Evolutionary conservation across 2,329 filamentous ascomycete genomes (phyloP), one percentile per base, ranked within the genome.

Genomic region (Elsinoe fawcettii): DNA sequence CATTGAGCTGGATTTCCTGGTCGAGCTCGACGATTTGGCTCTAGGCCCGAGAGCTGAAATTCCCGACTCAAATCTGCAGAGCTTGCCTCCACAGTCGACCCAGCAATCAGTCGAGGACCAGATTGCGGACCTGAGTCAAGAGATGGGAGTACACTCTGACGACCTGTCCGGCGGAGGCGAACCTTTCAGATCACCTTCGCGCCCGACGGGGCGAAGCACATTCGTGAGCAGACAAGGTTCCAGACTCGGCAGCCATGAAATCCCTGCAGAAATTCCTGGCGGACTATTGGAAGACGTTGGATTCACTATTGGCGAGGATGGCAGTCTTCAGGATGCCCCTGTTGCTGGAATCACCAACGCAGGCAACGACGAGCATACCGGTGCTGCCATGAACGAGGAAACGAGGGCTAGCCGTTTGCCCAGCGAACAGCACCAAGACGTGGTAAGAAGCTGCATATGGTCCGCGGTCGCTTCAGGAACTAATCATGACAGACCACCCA

Each of bases 251-350:
- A 59, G 58, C 25, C 16, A 47, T 39, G n/a, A 43, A n/a, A 53
- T 53, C 18, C 12, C 18, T 2, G 55, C 47, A 7, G 36, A 44
- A 18, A 47, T 54, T 27, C 30, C 58, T 74, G 18, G 43, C 16
- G 30, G 36, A 3, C 39, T 60, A 72, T 11, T 77, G 76, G 64
- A 66, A 18, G 65, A 66, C 30, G 61, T 68, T 9, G 65, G 63
- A 55, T 83, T 87, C 62, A 77, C 76, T 36, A 79, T 86, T 61
- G 83, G 84, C 61, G 80, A 77, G 12, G 77, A 86, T 59, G 83
- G 83, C 6, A 79, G 81, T 61, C 69, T 86, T 4, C 66, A 80
- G 27, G 79, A 82, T 53, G 18, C 14, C 22, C 27, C 41, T 2
- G 20, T 20, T 4, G 20, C 22, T 9, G 20, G 2, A 18, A 25